These are phyloP conservation scores for Ceriops decandra DNA, from an alignment of 345 rosid species.

Conservation along the genomic window DNA sequence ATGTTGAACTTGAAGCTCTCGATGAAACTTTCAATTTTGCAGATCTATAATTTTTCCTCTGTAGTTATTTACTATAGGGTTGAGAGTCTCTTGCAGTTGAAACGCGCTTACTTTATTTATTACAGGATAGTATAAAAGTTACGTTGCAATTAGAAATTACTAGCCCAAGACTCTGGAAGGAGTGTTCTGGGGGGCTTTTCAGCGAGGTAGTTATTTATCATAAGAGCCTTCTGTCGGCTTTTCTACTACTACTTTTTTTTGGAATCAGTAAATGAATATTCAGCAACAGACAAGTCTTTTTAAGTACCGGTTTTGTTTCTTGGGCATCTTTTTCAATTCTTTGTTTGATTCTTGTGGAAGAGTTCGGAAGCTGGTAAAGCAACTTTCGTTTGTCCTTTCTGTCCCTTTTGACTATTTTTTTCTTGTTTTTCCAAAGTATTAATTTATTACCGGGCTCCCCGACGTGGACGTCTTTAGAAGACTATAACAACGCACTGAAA, in stretches of 20 bases:
- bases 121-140: too few relatives aligned
- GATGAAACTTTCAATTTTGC: constrained; percentile 31
- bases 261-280: constrained; percentile 2
- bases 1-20: constrained; percentile 30
- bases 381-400: not conserved
- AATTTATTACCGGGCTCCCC: not conserved
- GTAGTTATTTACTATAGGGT: not conserved
- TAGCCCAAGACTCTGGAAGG: too few relatives aligned
- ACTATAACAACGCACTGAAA: too few relatives aligned
- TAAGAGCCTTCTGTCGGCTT: too few relatives aligned
- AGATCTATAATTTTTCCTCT: constrained; percentile 2
- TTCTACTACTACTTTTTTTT: not conserved
- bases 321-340: not conserved
- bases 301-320: not conserved
- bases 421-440: not conserved
- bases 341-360: not conserved
- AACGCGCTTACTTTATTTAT: too few relatives aligned
- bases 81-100: too few relatives aligned
- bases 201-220: too few relatives aligned
- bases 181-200: too few relatives aligned
- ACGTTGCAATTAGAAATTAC: too few relatives aligned
- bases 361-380: constrained; percentile 7
- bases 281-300: not conserved
- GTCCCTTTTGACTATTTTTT: not conserved
- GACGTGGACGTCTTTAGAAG: not conserved